phyloP scores from a whole-genome alignment of 2,329 filamentous ascomycete genomes.

The Lachnellula hyalina region DNA sequence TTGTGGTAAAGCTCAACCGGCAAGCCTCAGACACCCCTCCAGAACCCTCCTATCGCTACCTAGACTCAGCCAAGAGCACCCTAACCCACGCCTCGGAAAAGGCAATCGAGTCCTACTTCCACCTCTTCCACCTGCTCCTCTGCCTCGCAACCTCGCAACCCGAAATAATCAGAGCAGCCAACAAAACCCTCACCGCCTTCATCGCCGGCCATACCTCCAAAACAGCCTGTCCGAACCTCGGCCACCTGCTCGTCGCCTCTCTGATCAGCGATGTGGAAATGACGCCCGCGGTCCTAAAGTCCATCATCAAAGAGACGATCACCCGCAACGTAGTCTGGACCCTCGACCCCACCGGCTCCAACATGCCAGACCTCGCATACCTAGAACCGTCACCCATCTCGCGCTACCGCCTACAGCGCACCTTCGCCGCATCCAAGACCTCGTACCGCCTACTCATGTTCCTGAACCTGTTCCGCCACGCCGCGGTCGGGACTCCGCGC shows the following conservation, averaged over 20 bases:
- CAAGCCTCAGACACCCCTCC: constrained; percentile 20
- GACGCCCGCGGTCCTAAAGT: constrained; percentile 35
- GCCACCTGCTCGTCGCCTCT: constrained; percentile 42
- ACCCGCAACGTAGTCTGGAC: constrained; percentile 48
- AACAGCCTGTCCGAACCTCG: constrained; percentile 41
- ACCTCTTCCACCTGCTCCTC: constrained; percentile 46
- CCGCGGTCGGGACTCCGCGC: constrained; percentile 34
- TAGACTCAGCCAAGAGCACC: constrained; percentile 32
- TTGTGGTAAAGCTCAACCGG: constrained; percentile 44
- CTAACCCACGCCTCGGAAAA: constrained; percentile 46
- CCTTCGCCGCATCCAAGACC: constrained; percentile 41
- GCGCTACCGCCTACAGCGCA: constrained; percentile 41
- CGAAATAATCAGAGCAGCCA: constrained; percentile 36
- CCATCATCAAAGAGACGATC: constrained; percentile 44
- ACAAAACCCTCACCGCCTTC: constrained; percentile 37
- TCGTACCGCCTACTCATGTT: constrained; percentile 50
- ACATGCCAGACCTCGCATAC: constrained; percentile 41
- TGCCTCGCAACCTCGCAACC: constrained; percentile 39
- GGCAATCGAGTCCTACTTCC: constrained; percentile 48
- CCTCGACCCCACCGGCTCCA: constrained; percentile 32
- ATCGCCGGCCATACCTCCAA: constrained; percentile 37
- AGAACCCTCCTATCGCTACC: not conserved
- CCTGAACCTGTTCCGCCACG: constrained; percentile 43
- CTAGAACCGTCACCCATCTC: constrained; percentile 39
- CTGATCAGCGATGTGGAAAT: constrained; percentile 41